phyloP scores from a whole-genome alignment of 495 filamentous ascomycete genomes.

The Tuber microsphaerosporum region DNA sequence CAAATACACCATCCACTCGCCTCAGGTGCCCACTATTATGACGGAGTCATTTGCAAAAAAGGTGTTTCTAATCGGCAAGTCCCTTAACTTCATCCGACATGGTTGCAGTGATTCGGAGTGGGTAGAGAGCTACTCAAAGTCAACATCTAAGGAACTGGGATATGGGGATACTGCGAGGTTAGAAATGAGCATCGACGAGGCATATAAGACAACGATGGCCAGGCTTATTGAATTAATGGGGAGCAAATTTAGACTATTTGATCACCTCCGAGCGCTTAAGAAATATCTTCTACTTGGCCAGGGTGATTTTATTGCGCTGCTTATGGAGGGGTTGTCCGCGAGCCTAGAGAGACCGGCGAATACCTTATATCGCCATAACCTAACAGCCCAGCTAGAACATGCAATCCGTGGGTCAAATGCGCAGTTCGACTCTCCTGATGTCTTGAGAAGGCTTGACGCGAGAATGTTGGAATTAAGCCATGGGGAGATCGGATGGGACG shows the following conservation, averaged over 20 bases:
- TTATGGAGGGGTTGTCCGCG: conserved; percentile 91
- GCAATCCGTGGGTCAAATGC: conserved; percentile 96
- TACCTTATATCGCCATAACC: conserved; percentile 85
- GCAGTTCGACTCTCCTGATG: conserved; percentile 89
- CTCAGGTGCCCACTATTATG: conserved; percentile 87
- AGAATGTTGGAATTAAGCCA: conserved; percentile 92
- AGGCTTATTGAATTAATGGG: conserved; percentile 90
- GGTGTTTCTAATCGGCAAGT: conserved; percentile 94
- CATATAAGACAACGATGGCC: conserved; percentile 95
- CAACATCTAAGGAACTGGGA: conserved; percentile 78
- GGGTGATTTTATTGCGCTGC: conserved; percentile 92
- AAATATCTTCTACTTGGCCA: conserved; percentile 90
- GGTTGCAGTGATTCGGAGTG: conserved; percentile 87
- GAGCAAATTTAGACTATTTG: conserved; percentile 85
- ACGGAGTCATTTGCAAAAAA: conserved; percentile 88
- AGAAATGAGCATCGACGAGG: conserved; percentile 88
- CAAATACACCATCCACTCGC: conserved; percentile 80
- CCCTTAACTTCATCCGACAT: conserved; percentile 94
- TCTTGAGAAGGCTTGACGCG: conserved; percentile 83
- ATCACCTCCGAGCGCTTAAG: conserved; percentile 86
- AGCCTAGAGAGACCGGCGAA: conserved; percentile 94
- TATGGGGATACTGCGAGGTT: conserved; percentile 92
- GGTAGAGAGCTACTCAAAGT: conserved; percentile 95
- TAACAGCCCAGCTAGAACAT: conserved; percentile 95
- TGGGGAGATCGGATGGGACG: conserved; percentile 98